These are phyloP conservation scores for Fomitopsis pinicola DNA, from an alignment of 1,284 basidiomycete genomes.

Conservation along the genomic window DNA sequence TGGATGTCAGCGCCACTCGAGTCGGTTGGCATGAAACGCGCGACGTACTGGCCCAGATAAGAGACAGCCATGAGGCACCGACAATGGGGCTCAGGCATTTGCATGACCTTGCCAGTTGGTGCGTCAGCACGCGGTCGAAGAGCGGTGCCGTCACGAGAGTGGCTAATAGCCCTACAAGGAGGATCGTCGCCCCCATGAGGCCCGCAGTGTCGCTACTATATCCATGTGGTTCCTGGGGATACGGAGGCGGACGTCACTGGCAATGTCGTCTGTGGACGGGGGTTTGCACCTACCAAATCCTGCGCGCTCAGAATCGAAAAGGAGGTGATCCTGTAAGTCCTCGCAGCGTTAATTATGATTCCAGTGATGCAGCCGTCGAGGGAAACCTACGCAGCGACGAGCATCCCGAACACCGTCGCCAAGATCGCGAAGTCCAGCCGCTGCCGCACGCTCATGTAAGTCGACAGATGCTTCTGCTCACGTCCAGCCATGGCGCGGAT, in stretches of 20 bases:
- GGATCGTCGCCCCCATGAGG: conserved; percentile 62
- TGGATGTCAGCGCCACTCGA: background rate
- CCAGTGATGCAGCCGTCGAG: background rate
- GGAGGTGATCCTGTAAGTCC: conserved; percentile 30
- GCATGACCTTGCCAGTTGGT: conserved; percentile 54
- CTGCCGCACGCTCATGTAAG: conserved; percentile 58
- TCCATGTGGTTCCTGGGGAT: conserved; percentile 58
- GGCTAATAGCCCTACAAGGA: conserved; percentile 64
- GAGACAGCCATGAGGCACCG: conserved; percentile 57
- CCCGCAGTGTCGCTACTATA: conserved; percentile 63
- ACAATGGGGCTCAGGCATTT: conserved; percentile 61
- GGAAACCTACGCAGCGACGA: conserved; percentile 55
- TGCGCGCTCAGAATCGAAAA: conserved; percentile 66
- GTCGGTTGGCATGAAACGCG: background rate
- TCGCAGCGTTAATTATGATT: background rate
- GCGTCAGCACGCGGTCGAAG: conserved; percentile 74
- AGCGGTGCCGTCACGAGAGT: conserved; percentile 66
- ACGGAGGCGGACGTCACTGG: background rate
- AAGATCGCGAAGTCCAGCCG: conserved; percentile 66
- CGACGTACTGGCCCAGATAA: conserved; percentile 71
- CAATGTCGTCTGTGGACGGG: background rate
- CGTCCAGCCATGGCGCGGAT: conserved; percentile 51
- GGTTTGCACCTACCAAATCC: conserved; percentile 48
- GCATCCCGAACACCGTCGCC: conserved; percentile 52
- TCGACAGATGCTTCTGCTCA: conserved; percentile 32